Conservation (phyloP, 1,284 basidiomycete genomes). For the Puccinia hordei region DNA sequence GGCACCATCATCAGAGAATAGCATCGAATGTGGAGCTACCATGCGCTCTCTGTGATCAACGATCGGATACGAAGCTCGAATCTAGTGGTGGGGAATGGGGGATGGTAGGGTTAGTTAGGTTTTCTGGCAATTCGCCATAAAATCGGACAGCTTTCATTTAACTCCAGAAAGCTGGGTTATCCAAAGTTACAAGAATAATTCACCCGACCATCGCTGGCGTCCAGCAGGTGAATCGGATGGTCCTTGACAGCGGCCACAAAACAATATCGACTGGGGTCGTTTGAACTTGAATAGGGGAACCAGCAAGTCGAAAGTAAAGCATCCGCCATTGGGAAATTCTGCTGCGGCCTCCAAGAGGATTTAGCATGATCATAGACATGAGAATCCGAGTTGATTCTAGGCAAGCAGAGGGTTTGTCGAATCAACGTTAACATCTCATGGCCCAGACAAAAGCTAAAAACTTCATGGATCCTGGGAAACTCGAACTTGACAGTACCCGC, state of each 20-base stretch:
- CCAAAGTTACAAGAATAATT: conserved; percentile 54
- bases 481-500: conserved; percentile 8
- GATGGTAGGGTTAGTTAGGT: background rate
- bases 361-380: background rate
- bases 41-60: conserved; percentile 86
- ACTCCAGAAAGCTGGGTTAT: background rate
- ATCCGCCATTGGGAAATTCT: conserved; percentile 36
- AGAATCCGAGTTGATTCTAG: background rate
- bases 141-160: background rate
- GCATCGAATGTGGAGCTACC: conserved; percentile 77
- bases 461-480: background rate
- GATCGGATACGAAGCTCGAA: conserved; percentile 85
- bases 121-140: conserved; percentile 31
- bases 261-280: conserved; percentile 70
- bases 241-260: conserved; percentile 78
- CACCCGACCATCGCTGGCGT: conserved; percentile 75
- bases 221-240: conserved; percentile 76
- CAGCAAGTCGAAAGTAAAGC: conserved; percentile 61
- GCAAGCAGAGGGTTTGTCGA: background rate
- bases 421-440: background rate
- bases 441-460: background rate
- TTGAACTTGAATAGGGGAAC: conserved; percentile 73
- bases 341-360: conserved; percentile 25
- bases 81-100: conserved; percentile 61
- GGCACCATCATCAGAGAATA: conserved; percentile 71